These are phyloP conservation scores for Emergomyces pasteurianus DNA, from an alignment of 2,329 filamentous ascomycete species.

Conservation along the genomic window DNA sequence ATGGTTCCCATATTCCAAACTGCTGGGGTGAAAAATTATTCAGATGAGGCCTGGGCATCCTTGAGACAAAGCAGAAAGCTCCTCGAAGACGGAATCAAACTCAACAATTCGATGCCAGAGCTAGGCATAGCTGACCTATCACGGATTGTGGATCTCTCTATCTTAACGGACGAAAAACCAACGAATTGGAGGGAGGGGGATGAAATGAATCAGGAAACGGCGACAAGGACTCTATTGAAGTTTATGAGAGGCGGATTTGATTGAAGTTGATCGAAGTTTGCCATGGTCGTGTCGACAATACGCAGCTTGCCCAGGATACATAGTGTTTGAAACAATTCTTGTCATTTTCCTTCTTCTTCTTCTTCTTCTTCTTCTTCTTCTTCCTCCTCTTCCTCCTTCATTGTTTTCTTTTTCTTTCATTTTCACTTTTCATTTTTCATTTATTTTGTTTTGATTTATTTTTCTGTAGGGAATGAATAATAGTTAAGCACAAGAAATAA, in stretches of 20 bases:
- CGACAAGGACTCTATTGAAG: background rate
- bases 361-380: too few relatives aligned
- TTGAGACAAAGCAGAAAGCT: background rate
- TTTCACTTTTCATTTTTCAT: too few relatives aligned
- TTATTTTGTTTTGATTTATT: too few relatives aligned
- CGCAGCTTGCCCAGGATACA: too few relatives aligned
- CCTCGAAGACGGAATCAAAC: background rate
- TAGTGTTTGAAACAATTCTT: too few relatives aligned
- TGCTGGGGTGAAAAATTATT: background rate
- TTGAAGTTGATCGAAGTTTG: background rate
- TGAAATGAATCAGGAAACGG: slow-evolving; percentile 1
- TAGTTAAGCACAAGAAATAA: too few relatives aligned
- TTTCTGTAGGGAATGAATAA: too few relatives aligned
- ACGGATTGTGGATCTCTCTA: background rate
- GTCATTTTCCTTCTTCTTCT: too few relatives aligned
- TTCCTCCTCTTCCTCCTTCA: too few relatives aligned
- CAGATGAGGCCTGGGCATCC: background rate
- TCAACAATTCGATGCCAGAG: background rate
- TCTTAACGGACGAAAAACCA: background rate
- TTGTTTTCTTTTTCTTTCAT: too few relatives aligned
- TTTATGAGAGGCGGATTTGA: background rate
- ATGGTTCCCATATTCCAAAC: background rate
- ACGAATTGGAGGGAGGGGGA: background rate
- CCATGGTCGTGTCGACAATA: background rate
- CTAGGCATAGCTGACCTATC: background rate